Evolutionary conservation across 2,329 filamentous ascomycete genomes (phyloP).

Genomic region (Aureobasidium mangrovei): DNA sequence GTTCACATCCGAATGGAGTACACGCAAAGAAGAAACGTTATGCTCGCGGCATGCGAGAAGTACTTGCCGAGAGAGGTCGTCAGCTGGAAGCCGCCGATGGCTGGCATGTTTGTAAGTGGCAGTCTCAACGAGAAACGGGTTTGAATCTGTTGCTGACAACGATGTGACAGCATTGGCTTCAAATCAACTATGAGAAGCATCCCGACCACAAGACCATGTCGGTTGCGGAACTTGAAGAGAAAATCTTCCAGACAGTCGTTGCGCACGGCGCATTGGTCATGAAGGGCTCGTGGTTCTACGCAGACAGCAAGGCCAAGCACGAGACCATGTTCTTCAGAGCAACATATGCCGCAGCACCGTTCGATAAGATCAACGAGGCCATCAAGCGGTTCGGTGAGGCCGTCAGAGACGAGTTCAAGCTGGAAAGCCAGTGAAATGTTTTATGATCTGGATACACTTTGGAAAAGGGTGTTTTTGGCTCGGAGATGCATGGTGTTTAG

Average conservation of each 20-base stretch:
- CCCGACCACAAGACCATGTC: constrained; percentile 47
- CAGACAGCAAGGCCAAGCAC: constrained; percentile 52
- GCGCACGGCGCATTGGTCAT: constrained; percentile 71
- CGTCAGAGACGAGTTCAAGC: constrained; percentile 52
- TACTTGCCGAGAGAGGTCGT: constrained; percentile 66
- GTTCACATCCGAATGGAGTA: constrained; percentile 75
- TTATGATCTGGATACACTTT: constrained; percentile 1
- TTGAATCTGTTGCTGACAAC: neutral
- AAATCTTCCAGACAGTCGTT: constrained; percentile 72
- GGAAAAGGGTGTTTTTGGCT: neutral
- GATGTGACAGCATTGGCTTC: constrained; percentile 54
- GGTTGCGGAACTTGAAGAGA: constrained; percentile 65
- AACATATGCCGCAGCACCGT: constrained; percentile 73
- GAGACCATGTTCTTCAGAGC: constrained; percentile 75
- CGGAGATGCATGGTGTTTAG: neutral
- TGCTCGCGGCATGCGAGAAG: constrained; percentile 72
- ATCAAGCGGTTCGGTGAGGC: constrained; percentile 62
- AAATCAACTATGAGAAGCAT: constrained; percentile 57
- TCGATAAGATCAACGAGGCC: constrained; percentile 42
- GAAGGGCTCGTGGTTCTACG: constrained; percentile 84
- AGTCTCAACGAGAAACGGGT: neutral
- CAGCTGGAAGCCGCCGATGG: constrained; percentile 68
- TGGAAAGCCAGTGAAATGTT: constrained; percentile 5
- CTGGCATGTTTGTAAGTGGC: constrained; percentile 70
- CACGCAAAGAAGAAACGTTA: constrained; percentile 64